Evolutionary conservation across 164 flowering plant genomes (phyloP).

Genomic region (Buxus sempervirens): DNA sequence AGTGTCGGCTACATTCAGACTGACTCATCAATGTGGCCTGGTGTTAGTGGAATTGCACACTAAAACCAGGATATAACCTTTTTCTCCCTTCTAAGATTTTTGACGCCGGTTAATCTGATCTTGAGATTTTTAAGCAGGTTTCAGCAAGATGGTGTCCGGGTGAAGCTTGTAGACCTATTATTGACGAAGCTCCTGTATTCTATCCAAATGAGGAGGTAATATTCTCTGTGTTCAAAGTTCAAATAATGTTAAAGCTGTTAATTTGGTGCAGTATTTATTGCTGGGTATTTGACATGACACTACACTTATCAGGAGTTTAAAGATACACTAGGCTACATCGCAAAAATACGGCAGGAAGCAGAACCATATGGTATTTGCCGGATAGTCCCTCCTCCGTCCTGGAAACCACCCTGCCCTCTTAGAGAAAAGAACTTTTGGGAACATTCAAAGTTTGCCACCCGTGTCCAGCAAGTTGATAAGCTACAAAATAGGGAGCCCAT

Average conservation of each 20-base stretch:
- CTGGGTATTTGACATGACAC: background rate
- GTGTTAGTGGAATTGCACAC: background rate
- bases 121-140: constrained; percentile 37
- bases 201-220: constrained; percentile 73
- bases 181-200: constrained; percentile 83
- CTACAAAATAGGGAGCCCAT: constrained; percentile 87
- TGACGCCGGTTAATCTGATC: background rate
- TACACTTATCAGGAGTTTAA: constrained; percentile 58
- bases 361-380: constrained; percentile 85
- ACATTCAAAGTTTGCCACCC: constrained; percentile 56
- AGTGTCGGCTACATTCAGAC: background rate
- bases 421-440: constrained; percentile 59
- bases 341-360: constrained; percentile 56
- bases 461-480: constrained; percentile 69
- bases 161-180: constrained; percentile 62
- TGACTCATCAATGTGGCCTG: background rate
- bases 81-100: background rate
- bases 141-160: constrained; percentile 65
- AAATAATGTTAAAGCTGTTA: background rate
- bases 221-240: background rate
- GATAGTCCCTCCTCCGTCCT: constrained; percentile 80
- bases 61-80: background rate
- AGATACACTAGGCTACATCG: constrained; percentile 70
- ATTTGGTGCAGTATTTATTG: background rate
- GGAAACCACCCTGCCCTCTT: constrained; percentile 77